Evolutionary conservation across 75 land plant genomes (phyloP), one percentile per base, ranked within the genome.

Genomic region (Pinus albicaulis): DNA sequence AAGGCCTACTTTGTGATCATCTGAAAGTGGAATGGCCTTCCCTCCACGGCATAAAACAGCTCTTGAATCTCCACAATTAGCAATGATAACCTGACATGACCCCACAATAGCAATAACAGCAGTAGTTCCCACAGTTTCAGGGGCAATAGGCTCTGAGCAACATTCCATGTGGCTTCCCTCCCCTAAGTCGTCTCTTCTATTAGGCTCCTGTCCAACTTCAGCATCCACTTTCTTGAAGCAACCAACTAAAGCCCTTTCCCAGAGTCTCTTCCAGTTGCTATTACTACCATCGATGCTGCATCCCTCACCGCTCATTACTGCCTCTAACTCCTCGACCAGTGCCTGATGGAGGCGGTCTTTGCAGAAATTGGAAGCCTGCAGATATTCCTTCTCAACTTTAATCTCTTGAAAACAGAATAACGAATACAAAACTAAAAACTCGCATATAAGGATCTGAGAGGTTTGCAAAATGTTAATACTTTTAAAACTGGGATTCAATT

Each of bases 61-160:
- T 77, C 99, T 84, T 55, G 99, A 96, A 76, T 96, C 99, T 23
- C 99, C 99, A 86, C 99, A 96, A 59, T 94, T 96, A 24, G 91
- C 92, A 64, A 96, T 86, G 61, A 96, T 84, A 28, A 96, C 86
- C 57, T 94, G 98, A 41, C 92, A 88, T 12, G 95, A 78, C 71
- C 95, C 91, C 61, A 96, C 80, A 72, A 96, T 66, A 59, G 95
- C 88, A 80, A 96, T 89, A 34, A 92, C 87, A 72, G 99, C 95
- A 74, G 99, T 96, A 16, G 85, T 91, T 72, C 87, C 99, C 74
- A 92, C 96, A 48, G 94, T 96, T 76, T 96, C 99, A 25, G 98
- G 93, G 16, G 95, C 98, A 62, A 94, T 73, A 28, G 92, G 88
- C 55, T 87, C 88, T 23, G 61, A 44, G 36, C 84, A 76, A 63